phyloP scores from a whole-genome alignment of 208 protist species.

The Balamuthia mandrillaris region DNA sequence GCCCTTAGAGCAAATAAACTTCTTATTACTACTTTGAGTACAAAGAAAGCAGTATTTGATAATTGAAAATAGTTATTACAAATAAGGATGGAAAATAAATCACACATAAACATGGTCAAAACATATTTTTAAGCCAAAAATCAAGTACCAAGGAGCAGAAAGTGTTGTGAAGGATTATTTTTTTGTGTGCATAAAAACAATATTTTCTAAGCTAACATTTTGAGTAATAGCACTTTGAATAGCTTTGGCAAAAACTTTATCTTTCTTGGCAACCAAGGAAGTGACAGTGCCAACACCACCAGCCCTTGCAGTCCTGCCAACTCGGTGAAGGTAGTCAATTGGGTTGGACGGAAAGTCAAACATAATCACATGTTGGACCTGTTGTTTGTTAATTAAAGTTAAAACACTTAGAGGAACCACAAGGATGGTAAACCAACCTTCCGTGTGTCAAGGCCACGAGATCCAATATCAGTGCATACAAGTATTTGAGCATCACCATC shows the following conservation, averaged over 20 bases:
- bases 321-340: conserved; percentile 96
- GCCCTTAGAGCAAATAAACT: no score
- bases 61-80: no score
- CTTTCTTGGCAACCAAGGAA: conserved; percentile 1
- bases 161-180: no score
- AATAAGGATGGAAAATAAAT: no score
- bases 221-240: no score
- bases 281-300: conserved; percentile 62
- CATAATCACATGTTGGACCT: conserved; percentile 91
- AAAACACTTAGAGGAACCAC: not conserved
- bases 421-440: not conserved
- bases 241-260: not conserved
- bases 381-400: conserved; percentile 58
- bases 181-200: no score
- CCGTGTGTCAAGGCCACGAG: not conserved
- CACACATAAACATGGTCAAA: no score
- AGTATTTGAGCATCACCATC: not conserved
- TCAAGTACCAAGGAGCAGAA: no score
- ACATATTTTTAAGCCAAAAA: no score
- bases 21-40: no score
- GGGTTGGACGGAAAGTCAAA: conserved; percentile 92
- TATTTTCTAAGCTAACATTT: no score
- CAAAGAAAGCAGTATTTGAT: no score
- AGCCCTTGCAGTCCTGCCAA: conserved; percentile 94
- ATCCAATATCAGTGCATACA: conserved; percentile 18